Evolutionary conservation across 1,284 basidiomycete genomes (phyloP).

Genomic region (Hypsizygus ulmarius): DNA sequence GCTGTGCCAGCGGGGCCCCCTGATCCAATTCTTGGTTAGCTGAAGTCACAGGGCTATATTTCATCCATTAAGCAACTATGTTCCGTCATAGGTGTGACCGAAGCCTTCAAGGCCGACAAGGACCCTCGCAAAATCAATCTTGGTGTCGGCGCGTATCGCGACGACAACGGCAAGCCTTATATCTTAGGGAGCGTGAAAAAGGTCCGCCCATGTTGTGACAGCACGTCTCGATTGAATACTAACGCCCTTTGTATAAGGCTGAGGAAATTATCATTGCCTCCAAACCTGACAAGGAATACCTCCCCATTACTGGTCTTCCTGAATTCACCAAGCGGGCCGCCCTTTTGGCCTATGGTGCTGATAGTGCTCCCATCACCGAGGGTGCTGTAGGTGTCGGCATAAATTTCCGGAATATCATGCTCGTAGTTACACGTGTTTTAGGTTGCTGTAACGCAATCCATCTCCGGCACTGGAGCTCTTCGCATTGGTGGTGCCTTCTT

Average conservation of each 20-base stretch:
- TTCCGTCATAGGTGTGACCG: constrained; percentile 65
- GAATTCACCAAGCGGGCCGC: constrained; percentile 90
- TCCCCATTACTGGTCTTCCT: constrained; percentile 91
- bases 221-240: constrained; percentile 5
- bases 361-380: constrained; percentile 73
- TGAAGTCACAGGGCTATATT: background rate
- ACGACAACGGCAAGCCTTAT: constrained; percentile 94
- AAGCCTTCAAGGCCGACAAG: constrained; percentile 94
- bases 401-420: constrained; percentile 4
- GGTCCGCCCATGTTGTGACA: constrained; percentile 38
- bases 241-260: constrained; percentile 49
- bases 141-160: constrained; percentile 93
- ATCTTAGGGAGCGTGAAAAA: constrained; percentile 89
- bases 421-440: constrained; percentile 30
- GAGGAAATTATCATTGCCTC: constrained; percentile 71
- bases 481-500: constrained; percentile 96
- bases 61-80: constrained; percentile 1
- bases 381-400: constrained; percentile 60
- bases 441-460: constrained; percentile 93
- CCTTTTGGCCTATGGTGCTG: constrained; percentile 88
- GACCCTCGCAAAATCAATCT: constrained; percentile 94
- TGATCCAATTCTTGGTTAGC: constrained; percentile 87
- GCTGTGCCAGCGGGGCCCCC: constrained; percentile 86
- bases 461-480: constrained; percentile 97
- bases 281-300: constrained; percentile 94